Evolutionary conservation across 257 asterid genomes (phyloP), one percentile per base, ranked within the genome.

Genomic region (Solanum etuberosum): DNA sequence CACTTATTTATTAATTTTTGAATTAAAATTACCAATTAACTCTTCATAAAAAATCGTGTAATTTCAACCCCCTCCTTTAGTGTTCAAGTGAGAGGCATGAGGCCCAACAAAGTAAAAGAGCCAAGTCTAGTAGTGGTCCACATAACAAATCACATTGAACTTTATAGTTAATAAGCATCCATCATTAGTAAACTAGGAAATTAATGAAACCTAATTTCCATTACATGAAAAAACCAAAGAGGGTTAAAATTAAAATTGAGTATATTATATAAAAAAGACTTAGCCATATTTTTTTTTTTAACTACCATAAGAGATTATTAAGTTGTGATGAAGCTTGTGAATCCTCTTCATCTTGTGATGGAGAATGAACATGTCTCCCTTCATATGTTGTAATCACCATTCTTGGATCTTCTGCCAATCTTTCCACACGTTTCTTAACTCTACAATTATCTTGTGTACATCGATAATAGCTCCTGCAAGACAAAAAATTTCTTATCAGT

Each of bases 301-400:
- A 84, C 91, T 94, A 96, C 94, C 95, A 96, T 90, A 94, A 93
- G 93, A 95, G 91, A 84, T 91, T 89, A 73, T 83, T 91, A 73
- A 92, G 92, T 72, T 92, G 96, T 73, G 95, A 70, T 1, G 94
- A 88, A 88, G 93, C 86, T 59, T 91, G 95, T 43, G 93, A 89
- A 59, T 96, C 97, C 3, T 94, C 98, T 7, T 95, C 92, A 6
- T 95, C 98, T 2, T 89, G 95, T 42, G 98, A 95, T 46, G 99
- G 98, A 34, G 97, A 89, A 87, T 96, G 99, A 68, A 90, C n/a
- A 89, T 95, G 99, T 83, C 99, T 92, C 0, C 98, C 99, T 89
- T 96, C 99, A 86, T 96, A 95, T 21, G 98, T 93, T 7, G 99
- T 96, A 86, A 96, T 96, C 77, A 96, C 99, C 99, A 96, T 96